Conservation (phyloP, 495 filamentous ascomycete species). For the Staphylotrichum longicolle region DNA sequence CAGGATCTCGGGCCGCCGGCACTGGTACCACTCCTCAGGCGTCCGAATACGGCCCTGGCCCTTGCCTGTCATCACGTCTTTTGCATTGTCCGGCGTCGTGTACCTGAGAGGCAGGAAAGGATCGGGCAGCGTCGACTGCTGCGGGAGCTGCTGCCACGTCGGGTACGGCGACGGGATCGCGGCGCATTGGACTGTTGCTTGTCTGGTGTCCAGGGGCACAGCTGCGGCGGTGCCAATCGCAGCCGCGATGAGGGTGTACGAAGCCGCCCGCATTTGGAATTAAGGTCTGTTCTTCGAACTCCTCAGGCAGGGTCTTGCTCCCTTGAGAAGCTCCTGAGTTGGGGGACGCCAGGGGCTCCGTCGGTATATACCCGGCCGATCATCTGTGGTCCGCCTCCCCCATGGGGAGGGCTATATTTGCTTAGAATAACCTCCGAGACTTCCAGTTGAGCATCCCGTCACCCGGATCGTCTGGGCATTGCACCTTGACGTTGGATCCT, state of each 20-base stretch:
- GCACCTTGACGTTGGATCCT: background rate
- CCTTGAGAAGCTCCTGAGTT: background rate
- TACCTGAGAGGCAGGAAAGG: slow-evolving; percentile 51
- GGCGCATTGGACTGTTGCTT: slow-evolving; percentile 30
- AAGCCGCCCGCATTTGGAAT: background rate
- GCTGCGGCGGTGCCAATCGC: background rate
- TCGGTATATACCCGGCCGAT: background rate
- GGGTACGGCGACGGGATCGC: slow-evolving; percentile 42
- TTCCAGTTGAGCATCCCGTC: slow-evolving; percentile 11
- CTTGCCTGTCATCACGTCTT: slow-evolving; percentile 41
- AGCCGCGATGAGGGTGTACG: slow-evolving; percentile 2
- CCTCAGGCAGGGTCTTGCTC: background rate
- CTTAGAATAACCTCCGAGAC: slow-evolving; percentile 10
- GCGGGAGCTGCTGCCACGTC: slow-evolving; percentile 41
- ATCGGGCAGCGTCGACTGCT: slow-evolving; percentile 47
- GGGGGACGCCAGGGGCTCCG: too few species aligned
- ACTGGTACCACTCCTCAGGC: slow-evolving; percentile 51
- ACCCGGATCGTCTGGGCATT: slow-evolving; percentile 11
- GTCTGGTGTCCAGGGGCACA: slow-evolving; percentile 4
- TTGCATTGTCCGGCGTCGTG: slow-evolving; percentile 40
- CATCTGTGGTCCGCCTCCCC: background rate
- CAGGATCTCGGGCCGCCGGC: slow-evolving; percentile 53
- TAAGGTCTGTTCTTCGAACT: background rate
- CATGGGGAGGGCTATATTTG: background rate
- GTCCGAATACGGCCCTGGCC: slow-evolving; percentile 45